Percentiles rank a stretch among this genome's conserved stretches.
phyloP scores from a whole-genome alignment of 2,329 filamentous ascomycete genomes.

The Colletotrichum magnum region DNA sequence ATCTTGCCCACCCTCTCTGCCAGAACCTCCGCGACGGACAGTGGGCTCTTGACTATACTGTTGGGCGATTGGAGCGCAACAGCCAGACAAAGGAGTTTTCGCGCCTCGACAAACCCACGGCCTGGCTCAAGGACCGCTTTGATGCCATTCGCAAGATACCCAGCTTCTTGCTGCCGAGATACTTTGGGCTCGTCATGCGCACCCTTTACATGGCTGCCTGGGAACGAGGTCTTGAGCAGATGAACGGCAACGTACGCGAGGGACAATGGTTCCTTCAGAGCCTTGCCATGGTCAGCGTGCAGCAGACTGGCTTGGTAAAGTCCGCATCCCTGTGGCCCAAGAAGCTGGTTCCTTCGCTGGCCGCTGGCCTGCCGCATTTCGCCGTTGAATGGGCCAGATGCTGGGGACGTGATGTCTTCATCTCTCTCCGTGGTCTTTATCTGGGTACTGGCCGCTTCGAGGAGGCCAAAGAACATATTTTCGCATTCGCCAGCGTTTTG shows the following conservation, averaged over 20 bases:
- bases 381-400: conserved; percentile 94
- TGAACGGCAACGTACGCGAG: conserved; percentile 81
- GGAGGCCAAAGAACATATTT: conserved; percentile 93
- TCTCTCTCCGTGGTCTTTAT: conserved; percentile 92
- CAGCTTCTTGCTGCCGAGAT: conserved; percentile 90
- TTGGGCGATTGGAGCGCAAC: conserved; percentile 82
- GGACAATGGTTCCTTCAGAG: conserved; percentile 92
- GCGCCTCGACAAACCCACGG: conserved; percentile 74
- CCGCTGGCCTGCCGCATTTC: conserved; percentile 95
- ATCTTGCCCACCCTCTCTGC: conserved; percentile 93
- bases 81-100: conserved; percentile 74
- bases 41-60: conserved; percentile 92
- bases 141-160: conserved; percentile 88
- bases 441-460: conserved; percentile 89
- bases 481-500: conserved; percentile 93
- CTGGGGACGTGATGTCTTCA: conserved; percentile 98
- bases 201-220: conserved; percentile 90
- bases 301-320: conserved; percentile 90
- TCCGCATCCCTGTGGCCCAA: conserved; percentile 92
- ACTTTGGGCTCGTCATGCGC: conserved; percentile 91
- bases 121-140: conserved; percentile 88
- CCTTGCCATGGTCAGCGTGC: conserved; percentile 90
- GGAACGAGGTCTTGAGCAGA: conserved; percentile 82
- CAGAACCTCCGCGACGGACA: conserved; percentile 92
- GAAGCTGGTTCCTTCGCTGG: conserved; percentile 87